These are phyloP conservation scores for Tetramitus jugosus DNA, from an alignment of 208 protist species.

Conservation along the genomic window DNA sequence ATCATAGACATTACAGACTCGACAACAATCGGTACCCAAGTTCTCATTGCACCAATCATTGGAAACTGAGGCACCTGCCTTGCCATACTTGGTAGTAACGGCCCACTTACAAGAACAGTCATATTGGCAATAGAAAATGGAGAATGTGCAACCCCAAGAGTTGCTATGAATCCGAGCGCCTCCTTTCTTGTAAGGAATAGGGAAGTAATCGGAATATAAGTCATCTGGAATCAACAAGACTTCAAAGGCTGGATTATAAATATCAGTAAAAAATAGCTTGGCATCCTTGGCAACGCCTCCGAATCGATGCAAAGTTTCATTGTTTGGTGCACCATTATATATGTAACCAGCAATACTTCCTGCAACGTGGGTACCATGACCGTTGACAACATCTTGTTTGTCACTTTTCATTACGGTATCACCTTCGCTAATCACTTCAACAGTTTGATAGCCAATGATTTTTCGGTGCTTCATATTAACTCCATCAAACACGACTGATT, in stretches of 20 bases:
- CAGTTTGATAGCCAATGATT: conserved; percentile 1
- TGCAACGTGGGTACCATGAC: conserved; percentile 8
- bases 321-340: background rate
- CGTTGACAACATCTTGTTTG: background rate
- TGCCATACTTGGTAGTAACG: too few relatives aligned
- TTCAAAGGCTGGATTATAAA: background rate
- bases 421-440: background rate
- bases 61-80: background rate
- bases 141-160: conserved; percentile 56
- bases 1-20: background rate
- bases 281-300: conserved; percentile 5
- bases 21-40: background rate
- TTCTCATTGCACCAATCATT: background rate
- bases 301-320: background rate
- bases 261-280: conserved; percentile 7
- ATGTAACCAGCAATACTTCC: background rate
- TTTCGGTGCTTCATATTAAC: background rate
- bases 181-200: conserved; percentile 40
- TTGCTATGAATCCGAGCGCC: conserved; percentile 68
- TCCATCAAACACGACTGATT: background rate
- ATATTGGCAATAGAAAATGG: background rate
- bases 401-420: background rate
- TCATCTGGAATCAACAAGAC: background rate
- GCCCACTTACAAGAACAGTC: too few relatives aligned
- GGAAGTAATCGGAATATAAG: conserved; percentile 46